Evolutionary conservation across 2,329 filamentous ascomycete genomes (phyloP).

Genomic region (Nemania abortiva): DNA sequence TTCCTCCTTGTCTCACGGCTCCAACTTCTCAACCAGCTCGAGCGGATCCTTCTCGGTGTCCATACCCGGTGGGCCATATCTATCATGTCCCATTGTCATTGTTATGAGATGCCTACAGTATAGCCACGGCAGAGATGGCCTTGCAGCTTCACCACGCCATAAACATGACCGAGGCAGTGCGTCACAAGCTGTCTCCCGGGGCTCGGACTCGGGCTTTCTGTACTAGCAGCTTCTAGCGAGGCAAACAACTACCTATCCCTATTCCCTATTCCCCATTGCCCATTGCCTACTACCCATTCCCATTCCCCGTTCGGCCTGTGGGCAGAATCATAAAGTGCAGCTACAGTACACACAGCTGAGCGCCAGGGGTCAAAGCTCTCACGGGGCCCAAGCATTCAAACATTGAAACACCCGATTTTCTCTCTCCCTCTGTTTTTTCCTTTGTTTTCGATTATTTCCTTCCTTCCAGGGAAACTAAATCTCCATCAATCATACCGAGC

Average conservation of each 20-base stretch:
- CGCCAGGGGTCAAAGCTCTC: constrained; percentile 11
- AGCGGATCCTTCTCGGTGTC: constrained; percentile 5
- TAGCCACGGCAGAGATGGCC: constrained; percentile 3
- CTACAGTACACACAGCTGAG: neutral
- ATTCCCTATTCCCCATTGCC: too few relatives aligned
- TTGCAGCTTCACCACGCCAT: neutral
- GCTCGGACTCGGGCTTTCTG: neutral
- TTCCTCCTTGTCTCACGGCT: neutral
- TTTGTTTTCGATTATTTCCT: neutral
- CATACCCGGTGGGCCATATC: neutral
- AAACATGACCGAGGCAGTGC: neutral
- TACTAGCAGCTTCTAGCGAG: neutral
- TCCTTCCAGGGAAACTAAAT: neutral
- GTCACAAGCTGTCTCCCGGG: constrained; percentile 1
- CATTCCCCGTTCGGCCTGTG: neutral
- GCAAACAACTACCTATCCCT: neutral
- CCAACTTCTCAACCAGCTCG: neutral
- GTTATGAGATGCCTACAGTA: neutral
- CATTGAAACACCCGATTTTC: neutral
- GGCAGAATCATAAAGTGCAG: neutral
- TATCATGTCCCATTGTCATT: neutral
- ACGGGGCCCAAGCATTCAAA: neutral
- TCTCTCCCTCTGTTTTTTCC: neutral
- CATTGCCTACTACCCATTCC: too few relatives aligned
- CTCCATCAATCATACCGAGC: neutral